Evolutionary conservation across 2,329 filamentous ascomycete species (phyloP).

Genomic region (Calonectria hawksworthii): DNA sequence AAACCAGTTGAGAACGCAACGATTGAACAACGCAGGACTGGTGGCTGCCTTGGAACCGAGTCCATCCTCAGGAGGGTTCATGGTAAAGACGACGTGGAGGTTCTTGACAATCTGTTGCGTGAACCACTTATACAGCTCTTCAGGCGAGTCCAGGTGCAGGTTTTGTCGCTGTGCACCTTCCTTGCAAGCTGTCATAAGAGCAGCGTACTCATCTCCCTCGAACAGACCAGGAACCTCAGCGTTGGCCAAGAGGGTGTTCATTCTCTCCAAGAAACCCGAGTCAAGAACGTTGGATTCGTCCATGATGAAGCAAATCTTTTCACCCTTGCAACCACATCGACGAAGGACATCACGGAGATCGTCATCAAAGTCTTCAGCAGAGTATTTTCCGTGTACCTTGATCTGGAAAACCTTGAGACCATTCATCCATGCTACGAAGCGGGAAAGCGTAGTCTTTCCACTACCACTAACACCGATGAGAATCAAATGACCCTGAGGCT

Average conservation of each 20-base stretch:
- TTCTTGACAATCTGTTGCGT: slow-evolving; percentile 99
- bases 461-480: slow-evolving; percentile 98
- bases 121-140: slow-evolving; percentile 99
- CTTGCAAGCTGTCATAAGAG: slow-evolving; percentile 99
- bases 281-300: slow-evolving; percentile 99
- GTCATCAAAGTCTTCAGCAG: slow-evolving; percentile 98
- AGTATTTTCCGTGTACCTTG: slow-evolving; percentile 99
- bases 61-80: slow-evolving; percentile 98
- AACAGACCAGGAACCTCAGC: slow-evolving; percentile 99
- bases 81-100: slow-evolving; percentile 98
- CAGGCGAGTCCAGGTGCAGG: slow-evolving; percentile 93
- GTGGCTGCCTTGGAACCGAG: slow-evolving; percentile 97
- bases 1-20: slow-evolving; percentile 99
- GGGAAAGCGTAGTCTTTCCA: slow-evolving; percentile 97
- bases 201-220: slow-evolving; percentile 97
- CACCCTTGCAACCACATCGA: slow-evolving; percentile 95
- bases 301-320: slow-evolving; percentile 99
- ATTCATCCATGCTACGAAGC: slow-evolving; percentile 99
- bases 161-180: slow-evolving; percentile 98
- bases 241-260: slow-evolving; percentile 99
- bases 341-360: slow-evolving; percentile 94
- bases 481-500: slow-evolving; percentile 98
- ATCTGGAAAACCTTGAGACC: slow-evolving; percentile 99
- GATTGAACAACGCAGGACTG: slow-evolving; percentile 98
- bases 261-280: slow-evolving; percentile 97